Evolutionary conservation across 768 basidiomycete genomes (phyloP).

Genomic region (Lentinula sp.): DNA sequence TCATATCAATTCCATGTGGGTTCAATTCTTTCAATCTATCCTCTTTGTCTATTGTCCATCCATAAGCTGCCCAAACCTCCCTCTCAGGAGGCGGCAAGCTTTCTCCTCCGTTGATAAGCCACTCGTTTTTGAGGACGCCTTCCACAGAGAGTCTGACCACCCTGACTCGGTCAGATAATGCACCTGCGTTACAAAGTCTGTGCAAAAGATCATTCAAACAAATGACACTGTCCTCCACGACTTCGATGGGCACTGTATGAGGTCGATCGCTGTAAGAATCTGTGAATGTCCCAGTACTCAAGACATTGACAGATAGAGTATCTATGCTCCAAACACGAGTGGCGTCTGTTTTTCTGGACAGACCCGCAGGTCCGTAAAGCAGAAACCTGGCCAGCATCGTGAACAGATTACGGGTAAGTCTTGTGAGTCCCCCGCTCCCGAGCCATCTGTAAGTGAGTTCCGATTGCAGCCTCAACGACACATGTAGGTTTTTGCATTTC

Average conservation of each 20-base stretch:
- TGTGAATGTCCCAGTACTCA: not conserved
- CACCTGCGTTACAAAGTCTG: not conserved
- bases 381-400: not conserved
- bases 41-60: not conserved
- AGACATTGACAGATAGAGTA: not conserved
- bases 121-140: not conserved
- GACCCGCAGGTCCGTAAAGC: not conserved
- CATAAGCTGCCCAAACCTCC: not conserved
- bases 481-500: not conserved
- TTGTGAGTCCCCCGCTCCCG: not conserved
- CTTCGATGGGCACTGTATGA: not conserved
- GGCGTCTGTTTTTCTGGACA: not conserved
- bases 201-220: not conserved
- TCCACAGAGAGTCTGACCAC: not conserved
- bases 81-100: not conserved
- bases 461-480: not conserved
- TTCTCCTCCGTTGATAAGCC: not conserved
- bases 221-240: not conserved
- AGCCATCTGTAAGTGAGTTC: not conserved
- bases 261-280: not conserved
- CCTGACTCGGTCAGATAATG: not conserved
- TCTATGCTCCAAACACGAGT: not conserved
- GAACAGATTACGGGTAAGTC: not conserved
- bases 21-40: not conserved
- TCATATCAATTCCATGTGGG: not conserved